phyloP scores from a whole-genome alignment of 805 yeast species.

The Candida loeiensis region DNA sequence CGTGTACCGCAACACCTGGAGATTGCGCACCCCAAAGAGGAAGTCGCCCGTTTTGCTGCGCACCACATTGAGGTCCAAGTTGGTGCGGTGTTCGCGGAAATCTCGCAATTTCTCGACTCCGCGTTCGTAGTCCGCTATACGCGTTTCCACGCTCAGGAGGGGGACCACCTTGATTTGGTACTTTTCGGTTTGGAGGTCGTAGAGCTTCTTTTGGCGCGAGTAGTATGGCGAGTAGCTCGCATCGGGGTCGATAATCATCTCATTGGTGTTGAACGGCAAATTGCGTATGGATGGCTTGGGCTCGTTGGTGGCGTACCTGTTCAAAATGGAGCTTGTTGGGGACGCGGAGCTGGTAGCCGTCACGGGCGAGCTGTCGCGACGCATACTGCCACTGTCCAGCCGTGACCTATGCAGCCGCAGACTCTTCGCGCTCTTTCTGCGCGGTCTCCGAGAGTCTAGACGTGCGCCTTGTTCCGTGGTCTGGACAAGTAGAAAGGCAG shows the following conservation, averaged over 20 bases:
- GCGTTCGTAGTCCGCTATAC: slow-evolving; percentile 14
- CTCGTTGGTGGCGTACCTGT: slow-evolving; percentile 3
- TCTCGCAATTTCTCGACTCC: slow-evolving; percentile 8
- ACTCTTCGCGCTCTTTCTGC: neutral
- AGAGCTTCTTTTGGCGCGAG: slow-evolving; percentile 12
- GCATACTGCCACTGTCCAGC: no score
- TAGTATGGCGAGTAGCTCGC: slow-evolving; percentile 10
- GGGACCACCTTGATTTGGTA: slow-evolving; percentile 10
- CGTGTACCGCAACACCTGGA: slow-evolving; percentile 14
- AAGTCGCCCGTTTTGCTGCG: slow-evolving; percentile 6
- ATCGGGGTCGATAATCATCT: slow-evolving; percentile 8
- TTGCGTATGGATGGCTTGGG: slow-evolving; percentile 2
- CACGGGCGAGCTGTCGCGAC: no score
- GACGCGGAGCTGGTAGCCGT: neutral
- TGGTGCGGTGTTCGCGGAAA: slow-evolving; percentile 8
- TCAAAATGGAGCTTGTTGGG: slow-evolving; percentile 3
- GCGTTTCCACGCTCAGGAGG: slow-evolving; percentile 11
- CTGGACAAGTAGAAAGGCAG: slow-evolving; percentile 12
- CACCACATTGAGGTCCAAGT: slow-evolving; percentile 11
- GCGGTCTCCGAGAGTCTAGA: no score
- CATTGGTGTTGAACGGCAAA: slow-evolving; percentile 7
- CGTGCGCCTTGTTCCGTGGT: slow-evolving; percentile 5
- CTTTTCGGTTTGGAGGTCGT: slow-evolving; percentile 10
- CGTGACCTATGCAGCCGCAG: neutral
- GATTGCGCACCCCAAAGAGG: slow-evolving; percentile 12